These are phyloP conservation scores for Penicillium cataractarum DNA, from an alignment of 495 filamentous ascomycete genomes.

Conservation along the genomic window DNA sequence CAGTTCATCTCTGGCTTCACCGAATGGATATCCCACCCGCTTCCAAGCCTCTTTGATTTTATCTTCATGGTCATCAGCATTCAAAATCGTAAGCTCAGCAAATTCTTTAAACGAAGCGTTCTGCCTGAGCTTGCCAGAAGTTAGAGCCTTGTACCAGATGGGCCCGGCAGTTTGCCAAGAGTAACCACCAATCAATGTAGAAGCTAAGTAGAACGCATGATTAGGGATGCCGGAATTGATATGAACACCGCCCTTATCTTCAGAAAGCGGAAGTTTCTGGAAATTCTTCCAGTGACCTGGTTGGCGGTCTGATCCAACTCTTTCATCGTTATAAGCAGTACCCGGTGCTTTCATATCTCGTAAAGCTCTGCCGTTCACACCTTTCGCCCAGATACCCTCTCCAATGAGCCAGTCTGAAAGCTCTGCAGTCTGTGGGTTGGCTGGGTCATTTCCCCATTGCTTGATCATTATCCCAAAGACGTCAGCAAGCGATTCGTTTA, in stretches of 20 bases:
- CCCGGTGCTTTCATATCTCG: conserved; percentile 54
- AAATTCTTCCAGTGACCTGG: conserved; percentile 44
- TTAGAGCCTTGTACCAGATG: conserved; percentile 53
- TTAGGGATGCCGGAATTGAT: conserved; percentile 58
- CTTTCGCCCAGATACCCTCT: conserved; percentile 47
- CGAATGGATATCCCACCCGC: conserved; percentile 5
- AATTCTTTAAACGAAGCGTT: conserved; percentile 12
- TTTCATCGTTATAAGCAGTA: conserved; percentile 49
- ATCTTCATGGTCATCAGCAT: conserved; percentile 11
- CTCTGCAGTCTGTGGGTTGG: neutral
- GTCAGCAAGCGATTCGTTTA: conserved; percentile 58
- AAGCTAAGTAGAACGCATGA: conserved; percentile 51
- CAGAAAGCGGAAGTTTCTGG: conserved; percentile 22
- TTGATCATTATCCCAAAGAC: conserved; percentile 58
- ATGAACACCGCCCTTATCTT: conserved; percentile 45
- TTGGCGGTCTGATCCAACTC: conserved; percentile 53
- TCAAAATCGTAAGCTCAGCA: conserved; percentile 19
- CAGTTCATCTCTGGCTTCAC: neutral
- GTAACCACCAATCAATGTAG: conserved; percentile 50
- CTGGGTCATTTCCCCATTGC: conserved; percentile 40
- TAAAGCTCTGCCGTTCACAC: conserved; percentile 48
- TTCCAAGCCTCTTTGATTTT: conserved; percentile 6
- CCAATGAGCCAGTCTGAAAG: conserved; percentile 56
- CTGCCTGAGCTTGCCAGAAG: conserved; percentile 3
- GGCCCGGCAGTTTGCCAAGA: conserved; percentile 55